A percentile compares a stretch with the other conserved stretches of the same genome.
These are phyloP conservation scores for Bacidia gigantensis DNA, from an alignment of 495 filamentous ascomycete genomes.

Conservation along the genomic window DNA sequence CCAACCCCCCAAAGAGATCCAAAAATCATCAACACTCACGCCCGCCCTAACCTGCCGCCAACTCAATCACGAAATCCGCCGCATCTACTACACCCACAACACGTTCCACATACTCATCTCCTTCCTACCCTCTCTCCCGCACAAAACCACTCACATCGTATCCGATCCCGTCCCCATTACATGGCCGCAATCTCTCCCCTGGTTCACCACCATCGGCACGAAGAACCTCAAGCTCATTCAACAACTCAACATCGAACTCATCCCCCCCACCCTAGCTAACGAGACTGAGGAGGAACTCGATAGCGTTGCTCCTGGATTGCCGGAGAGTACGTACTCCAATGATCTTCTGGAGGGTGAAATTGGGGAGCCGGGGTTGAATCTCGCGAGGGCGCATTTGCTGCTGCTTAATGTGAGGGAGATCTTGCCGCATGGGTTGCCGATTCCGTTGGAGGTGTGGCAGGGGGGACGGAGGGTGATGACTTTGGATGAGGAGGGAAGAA, in stretches of 20 bases:
- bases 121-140: background rate
- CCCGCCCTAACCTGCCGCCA: background rate
- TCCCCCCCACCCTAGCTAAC: background rate
- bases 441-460: background rate
- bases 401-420: background rate
- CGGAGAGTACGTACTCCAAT: background rate
- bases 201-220: background rate
- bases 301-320: background rate
- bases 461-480: background rate
- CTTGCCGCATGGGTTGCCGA: background rate
- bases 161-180: background rate
- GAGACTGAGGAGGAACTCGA: background rate
- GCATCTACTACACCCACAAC: background rate
- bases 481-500: too few species aligned
- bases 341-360: background rate
- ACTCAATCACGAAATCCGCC: background rate
- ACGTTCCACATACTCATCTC: background rate
- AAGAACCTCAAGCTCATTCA: background rate
- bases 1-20: background rate
- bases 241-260: background rate
- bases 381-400: background rate
- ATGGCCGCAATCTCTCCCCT: background rate
- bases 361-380: background rate
- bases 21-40: background rate
- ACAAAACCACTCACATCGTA: too few species aligned